A percentile compares a stretch with the other conserved stretches of the same genome.
Conservation (phyloP, 2,329 filamentous ascomycete species). For the Cladosporium sp. region DNA sequence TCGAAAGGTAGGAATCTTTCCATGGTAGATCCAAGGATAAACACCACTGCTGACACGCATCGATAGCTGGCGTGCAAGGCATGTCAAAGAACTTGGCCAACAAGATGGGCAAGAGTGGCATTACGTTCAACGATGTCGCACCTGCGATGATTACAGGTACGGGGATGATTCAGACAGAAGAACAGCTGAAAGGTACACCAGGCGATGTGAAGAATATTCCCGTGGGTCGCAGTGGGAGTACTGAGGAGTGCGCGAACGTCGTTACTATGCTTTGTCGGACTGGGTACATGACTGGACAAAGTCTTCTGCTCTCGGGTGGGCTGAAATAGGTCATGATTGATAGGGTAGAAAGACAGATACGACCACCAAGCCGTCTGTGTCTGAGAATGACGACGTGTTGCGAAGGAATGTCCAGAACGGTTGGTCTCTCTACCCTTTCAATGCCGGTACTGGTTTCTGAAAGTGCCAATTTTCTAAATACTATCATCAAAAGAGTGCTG, state of each 20-base stretch:
- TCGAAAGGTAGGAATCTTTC: conserved; percentile 16
- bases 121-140: conserved; percentile 66
- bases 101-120: conserved; percentile 57
- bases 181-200: conserved; percentile 38
- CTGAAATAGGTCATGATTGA: conserved; percentile 25
- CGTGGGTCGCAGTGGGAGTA: conserved; percentile 53
- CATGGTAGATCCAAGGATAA: conserved; percentile 15
- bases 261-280: conserved; percentile 58
- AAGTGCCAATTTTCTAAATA: too few relatives aligned
- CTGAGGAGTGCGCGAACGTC: conserved; percentile 57
- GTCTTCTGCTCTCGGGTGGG: conserved; percentile 27
- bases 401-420: too few relatives aligned
- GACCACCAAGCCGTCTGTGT: too few relatives aligned
- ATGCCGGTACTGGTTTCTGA: too few relatives aligned
- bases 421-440: too few relatives aligned
- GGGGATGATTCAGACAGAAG: conserved; percentile 56
- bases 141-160: conserved; percentile 62
- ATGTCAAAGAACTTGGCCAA: conserved; percentile 62
- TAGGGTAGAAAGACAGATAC: too few relatives aligned
- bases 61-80: conserved; percentile 49
- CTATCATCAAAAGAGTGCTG: too few relatives aligned
- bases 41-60: not conserved
- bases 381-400: too few relatives aligned
- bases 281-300: conserved; percentile 46
- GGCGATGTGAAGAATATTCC: conserved; percentile 59